phyloP scores from a whole-genome alignment of 208 protist genomes.

The Trypanosoma platydactyli region DNA sequence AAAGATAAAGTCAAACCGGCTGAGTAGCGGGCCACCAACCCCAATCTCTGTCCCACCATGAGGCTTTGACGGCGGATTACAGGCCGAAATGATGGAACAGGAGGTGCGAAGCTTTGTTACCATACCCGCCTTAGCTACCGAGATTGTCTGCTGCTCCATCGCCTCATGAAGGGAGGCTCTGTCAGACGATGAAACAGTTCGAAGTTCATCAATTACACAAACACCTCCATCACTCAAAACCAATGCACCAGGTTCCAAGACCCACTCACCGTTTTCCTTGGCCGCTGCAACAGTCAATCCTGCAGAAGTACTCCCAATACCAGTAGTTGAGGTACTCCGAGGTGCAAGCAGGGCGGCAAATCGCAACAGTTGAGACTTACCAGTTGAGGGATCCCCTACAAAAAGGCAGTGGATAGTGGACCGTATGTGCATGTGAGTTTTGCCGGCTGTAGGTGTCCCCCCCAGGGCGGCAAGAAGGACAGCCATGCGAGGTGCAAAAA shows the following conservation, averaged over 20 bases:
- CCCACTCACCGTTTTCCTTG: constrained; percentile 91
- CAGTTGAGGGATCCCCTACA: constrained; percentile 98
- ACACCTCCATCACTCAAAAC: constrained; percentile 97
- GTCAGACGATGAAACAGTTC: constrained; percentile 93
- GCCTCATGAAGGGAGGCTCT: constrained; percentile 97
- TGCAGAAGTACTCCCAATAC: constrained; percentile 91
- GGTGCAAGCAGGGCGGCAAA: constrained; percentile 79
- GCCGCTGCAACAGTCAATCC: constrained; percentile 89
- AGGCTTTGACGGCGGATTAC: constrained; percentile 89
- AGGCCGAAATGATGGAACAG: constrained; percentile 94
- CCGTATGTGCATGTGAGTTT: constrained; percentile 64
- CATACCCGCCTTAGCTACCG: constrained; percentile 95
- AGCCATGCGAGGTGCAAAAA: constrained; percentile 80
- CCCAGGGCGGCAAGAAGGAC: constrained; percentile 75
- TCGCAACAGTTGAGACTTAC: constrained; percentile 94
- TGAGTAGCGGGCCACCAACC: constrained; percentile 94
- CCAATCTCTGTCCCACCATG: constrained; percentile 84
- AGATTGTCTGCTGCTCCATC: constrained; percentile 99
- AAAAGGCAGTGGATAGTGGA: constrained; percentile 97
- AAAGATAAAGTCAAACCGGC: constrained; percentile 97
- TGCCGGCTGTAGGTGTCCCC: constrained; percentile 62
- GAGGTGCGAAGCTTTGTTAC: constrained; percentile 95
- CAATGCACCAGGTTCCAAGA: constrained; percentile 95
- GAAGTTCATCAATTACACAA: constrained; percentile 98
- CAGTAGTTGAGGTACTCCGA: constrained; percentile 87